These are phyloP conservation scores for Nematocida minor DNA, from an alignment of 371 early-diverging fungal species.

Conservation along the genomic window DNA sequence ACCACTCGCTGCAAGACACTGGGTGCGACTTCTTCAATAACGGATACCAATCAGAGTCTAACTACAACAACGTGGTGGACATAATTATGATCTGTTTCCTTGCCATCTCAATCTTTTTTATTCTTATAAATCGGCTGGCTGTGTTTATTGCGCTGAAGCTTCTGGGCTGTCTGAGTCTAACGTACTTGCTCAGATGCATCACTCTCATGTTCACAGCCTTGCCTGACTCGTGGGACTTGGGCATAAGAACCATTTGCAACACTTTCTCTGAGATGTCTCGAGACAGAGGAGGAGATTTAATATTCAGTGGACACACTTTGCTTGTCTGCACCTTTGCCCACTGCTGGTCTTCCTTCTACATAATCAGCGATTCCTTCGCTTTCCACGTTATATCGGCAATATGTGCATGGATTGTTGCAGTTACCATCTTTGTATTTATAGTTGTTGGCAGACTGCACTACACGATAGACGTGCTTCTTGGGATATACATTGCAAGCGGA, in stretches of 20 bases:
- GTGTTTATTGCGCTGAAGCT: constrained; percentile 46
- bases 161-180: background rate
- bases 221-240: constrained; percentile 47
- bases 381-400: constrained; percentile 16
- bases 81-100: constrained; percentile 35
- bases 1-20: constrained; percentile 8
- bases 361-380: constrained; percentile 17
- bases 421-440: constrained; percentile 25
- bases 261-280: constrained; percentile 7
- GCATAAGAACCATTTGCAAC: constrained; percentile 5
- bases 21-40: constrained; percentile 32
- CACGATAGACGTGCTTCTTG: constrained; percentile 50
- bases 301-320: constrained; percentile 48
- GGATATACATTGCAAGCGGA: constrained; percentile 32
- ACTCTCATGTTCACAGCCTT: constrained; percentile 33
- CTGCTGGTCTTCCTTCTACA: constrained; percentile 45
- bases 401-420: constrained; percentile 9
- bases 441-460: constrained; percentile 43
- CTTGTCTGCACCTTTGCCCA: constrained; percentile 36
- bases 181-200: constrained; percentile 28
- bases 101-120: background rate
- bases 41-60: background rate
- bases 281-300: constrained; percentile 45
- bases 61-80: constrained; percentile 13
- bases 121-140: constrained; percentile 28